Evolutionary conservation across 2,329 filamentous ascomycete genomes (phyloP).

Genomic region (Pseudovirgaria hyperparasitica): DNA sequence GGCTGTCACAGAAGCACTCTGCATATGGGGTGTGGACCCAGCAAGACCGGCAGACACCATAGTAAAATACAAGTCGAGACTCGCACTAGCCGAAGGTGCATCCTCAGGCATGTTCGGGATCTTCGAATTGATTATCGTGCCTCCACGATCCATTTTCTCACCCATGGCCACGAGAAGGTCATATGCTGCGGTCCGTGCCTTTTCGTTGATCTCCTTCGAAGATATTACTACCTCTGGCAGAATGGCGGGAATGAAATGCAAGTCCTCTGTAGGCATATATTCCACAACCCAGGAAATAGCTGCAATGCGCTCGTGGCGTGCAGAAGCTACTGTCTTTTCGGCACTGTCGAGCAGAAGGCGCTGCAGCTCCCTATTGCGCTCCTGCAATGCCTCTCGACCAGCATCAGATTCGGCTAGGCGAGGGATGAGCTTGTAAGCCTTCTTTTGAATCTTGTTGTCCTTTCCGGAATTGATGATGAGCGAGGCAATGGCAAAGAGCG

Average conservation of each 20-base stretch:
- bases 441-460: conserved; percentile 93
- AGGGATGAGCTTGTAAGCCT: conserved; percentile 95
- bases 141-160: conserved; percentile 63
- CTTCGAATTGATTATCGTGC: conserved; percentile 70
- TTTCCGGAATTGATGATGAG: conserved; percentile 68
- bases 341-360: conserved; percentile 64
- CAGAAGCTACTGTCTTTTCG: conserved; percentile 76
- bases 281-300: conserved; percentile 73
- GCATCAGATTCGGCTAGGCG: conserved; percentile 70
- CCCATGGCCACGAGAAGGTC: conserved; percentile 83
- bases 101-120: conserved; percentile 77
- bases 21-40: conserved; percentile 89
- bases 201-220: conserved; percentile 96
- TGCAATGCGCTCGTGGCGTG: conserved; percentile 71
- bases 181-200: conserved; percentile 78
- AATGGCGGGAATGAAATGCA: conserved; percentile 87
- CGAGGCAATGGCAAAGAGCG: conserved; percentile 76
- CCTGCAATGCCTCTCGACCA: conserved; percentile 61
- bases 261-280: conserved; percentile 60
- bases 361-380: conserved; percentile 69
- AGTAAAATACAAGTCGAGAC: conserved; percentile 89
- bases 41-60: conserved; percentile 96
- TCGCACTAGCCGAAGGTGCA: conserved; percentile 64
- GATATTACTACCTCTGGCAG: conserved; percentile 91
- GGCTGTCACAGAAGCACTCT: conserved; percentile 91